A percentile compares a stretch with the other conserved stretches of the same genome.
phyloP scores from a whole-genome alignment of 805 yeast species.

The Yamadazyma endophytica region DNA sequence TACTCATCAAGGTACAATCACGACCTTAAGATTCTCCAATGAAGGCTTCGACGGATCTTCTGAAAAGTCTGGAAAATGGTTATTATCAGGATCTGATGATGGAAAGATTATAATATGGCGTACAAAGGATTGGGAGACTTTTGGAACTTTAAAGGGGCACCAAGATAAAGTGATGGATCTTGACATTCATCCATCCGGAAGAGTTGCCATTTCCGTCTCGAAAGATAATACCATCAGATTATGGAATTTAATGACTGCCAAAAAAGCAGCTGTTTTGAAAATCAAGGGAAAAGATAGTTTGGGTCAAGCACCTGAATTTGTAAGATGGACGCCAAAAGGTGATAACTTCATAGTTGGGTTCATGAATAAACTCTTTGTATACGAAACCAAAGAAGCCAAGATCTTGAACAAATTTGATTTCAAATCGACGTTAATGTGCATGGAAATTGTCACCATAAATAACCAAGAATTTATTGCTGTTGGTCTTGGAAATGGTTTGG shows the following conservation, averaged over 20 bases:
- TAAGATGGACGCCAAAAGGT: constrained; percentile 68
- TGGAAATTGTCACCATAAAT: constrained; percentile 47
- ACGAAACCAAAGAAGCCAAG: constrained; percentile 58
- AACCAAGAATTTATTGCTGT: constrained; percentile 55
- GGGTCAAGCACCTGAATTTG: constrained; percentile 61
- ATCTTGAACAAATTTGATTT: constrained; percentile 51
- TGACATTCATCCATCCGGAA: constrained; percentile 85
- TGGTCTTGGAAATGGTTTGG: constrained; percentile 70
- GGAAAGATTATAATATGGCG: constrained; percentile 91
- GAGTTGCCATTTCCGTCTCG: constrained; percentile 86
- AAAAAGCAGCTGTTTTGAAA: constrained; percentile 83
- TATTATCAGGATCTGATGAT: constrained; percentile 86
- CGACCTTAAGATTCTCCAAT: constrained; percentile 66
- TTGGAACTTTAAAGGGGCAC: constrained; percentile 88
- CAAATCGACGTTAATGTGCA: constrained; percentile 60
- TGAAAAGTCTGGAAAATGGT: constrained; percentile 73
- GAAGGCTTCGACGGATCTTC: constrained; percentile 30
- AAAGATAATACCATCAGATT: constrained; percentile 78
- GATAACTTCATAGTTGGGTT: constrained; percentile 73
- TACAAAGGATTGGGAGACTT: constrained; percentile 93
- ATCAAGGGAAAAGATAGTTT: constrained; percentile 63
- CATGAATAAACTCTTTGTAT: constrained; percentile 59
- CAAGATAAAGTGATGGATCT: constrained; percentile 77
- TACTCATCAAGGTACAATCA: constrained; percentile 86
- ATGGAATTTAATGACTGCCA: constrained; percentile 97